Base-by-base conservation (phyloP, 106 monocot genomes). In the Dioscorea zingiberensis region DNA sequence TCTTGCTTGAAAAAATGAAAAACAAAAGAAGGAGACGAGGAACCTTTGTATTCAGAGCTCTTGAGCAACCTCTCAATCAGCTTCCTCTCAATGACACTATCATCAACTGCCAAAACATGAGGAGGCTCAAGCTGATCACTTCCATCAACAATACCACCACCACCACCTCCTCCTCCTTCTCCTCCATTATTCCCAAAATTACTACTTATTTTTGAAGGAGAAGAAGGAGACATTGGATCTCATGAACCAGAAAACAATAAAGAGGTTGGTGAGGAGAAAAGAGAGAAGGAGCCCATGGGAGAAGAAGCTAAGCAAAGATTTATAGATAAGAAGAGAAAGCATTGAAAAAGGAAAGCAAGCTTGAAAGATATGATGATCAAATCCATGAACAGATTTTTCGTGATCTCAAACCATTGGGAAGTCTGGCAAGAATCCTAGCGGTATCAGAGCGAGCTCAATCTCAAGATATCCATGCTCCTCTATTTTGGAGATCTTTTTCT, bases 51-150 rank as follows among this genome's bases (percentile, higher is more conserved):
- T 22, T 27, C 44, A 19, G 63, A 63, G 38, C 22, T 27, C 30
- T 21, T 63, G 12, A 63, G 44, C 30, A 63, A 63, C 30, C 13
- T 63, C 44, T 63, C 63, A 10, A 63, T 19, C 2, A 63, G n/a
- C 19, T 45, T 44, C 44, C 63, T 17, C 10, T 45, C 63, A 46
- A 22, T 23, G 44, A 63, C n/a, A 38, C 22, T 63, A 23, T 63
- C 44, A 21, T 63, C 63, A 7, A 63, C 30, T 4, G 63, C 63
- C 3, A 63, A 21, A 44, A 63, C 44, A 45, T 63, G 63, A 21
- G 45, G 44, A 10, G 38, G 6, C 3, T 38, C 38, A 38, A 6
- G 9, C 38, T 38, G n/a, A n/a, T n/a, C 38, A 38, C 38, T 6
- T 38, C 38, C 38, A 38, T 38, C 38, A n/a, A n/a, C n/a, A n/a